Evolutionary conservation across 2,329 filamentous ascomycete species (phyloP).

Genomic region (Mollisia scopiformis): DNA sequence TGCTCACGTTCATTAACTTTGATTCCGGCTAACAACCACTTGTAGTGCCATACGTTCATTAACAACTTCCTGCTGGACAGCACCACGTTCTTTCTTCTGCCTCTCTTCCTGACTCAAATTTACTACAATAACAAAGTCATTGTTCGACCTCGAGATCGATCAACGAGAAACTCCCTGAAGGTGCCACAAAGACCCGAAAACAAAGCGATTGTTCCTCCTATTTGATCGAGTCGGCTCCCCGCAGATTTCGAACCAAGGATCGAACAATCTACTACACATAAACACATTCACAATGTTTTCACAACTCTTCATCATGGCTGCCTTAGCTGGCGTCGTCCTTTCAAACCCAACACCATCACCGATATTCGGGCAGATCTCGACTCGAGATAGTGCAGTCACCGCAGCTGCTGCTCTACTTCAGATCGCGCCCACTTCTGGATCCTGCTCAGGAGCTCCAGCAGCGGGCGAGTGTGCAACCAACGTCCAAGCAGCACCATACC

Average conservation of each 20-base stretch:
- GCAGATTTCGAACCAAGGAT: not conserved
- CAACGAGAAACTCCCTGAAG: no score
- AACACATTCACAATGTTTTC: constrained; percentile 3
- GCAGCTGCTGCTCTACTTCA: constrained; percentile 22
- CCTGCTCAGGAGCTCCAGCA: constrained; percentile 47
- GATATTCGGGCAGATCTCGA: not conserved
- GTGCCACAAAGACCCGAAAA: not conserved
- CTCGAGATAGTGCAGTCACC: constrained; percentile 14
- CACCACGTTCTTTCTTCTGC: not conserved
- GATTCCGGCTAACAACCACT: constrained; percentile 1
- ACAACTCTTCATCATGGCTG: constrained; percentile 2
- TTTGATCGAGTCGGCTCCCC: not conserved
- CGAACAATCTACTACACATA: not conserved
- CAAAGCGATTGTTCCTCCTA: not conserved
- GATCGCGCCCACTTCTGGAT: constrained; percentile 51
- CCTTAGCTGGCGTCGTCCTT: constrained; percentile 7
- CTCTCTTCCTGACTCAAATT: not conserved
- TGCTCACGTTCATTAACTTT: not conserved
- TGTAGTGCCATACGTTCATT: constrained; percentile 4
- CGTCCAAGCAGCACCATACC: constrained; percentile 50
- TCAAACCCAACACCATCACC: constrained; percentile 4
- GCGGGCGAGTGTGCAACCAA: constrained; percentile 57
- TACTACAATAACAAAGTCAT: not conserved
- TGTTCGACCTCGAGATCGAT: no score
- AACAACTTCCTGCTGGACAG: constrained; percentile 3